These are phyloP conservation scores for Linnemannia exigua DNA, from an alignment of 192 early-diverging fungal species.

Conservation along the genomic window DNA sequence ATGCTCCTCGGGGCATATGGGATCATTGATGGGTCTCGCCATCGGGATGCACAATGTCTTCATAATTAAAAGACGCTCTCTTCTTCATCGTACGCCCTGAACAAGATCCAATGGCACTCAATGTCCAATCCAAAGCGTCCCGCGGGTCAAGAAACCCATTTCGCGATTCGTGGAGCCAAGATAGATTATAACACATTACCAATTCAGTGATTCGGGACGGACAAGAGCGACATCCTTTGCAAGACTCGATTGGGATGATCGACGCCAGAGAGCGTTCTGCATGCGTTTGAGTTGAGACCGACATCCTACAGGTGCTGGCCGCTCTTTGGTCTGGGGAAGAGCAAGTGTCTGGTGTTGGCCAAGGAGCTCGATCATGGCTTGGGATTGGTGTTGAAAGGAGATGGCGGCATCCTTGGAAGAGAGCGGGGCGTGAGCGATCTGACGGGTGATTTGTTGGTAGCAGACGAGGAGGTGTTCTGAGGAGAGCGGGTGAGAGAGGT, in stretches of 20 bases:
- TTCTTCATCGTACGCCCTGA: not conserved
- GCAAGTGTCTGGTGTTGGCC: constrained; percentile 41
- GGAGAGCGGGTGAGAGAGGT: constrained; percentile 52
- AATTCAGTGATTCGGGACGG: constrained; percentile 52
- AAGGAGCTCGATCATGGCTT: constrained; percentile 37
- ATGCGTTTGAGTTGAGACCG: constrained; percentile 41
- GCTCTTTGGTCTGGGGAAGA: constrained; percentile 31
- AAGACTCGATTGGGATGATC: constrained; percentile 41
- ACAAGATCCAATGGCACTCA: not conserved
- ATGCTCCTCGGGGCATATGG: not conserved
- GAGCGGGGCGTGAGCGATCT: constrained; percentile 46
- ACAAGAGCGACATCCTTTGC: constrained; percentile 54
- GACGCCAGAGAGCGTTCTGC: constrained; percentile 55
- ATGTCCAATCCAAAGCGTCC: not conserved
- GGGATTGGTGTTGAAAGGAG: constrained; percentile 50
- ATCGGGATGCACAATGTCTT: too few relatives aligned
- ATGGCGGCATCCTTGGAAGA: constrained; percentile 51
- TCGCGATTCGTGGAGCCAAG: too few relatives aligned
- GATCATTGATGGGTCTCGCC: too few relatives aligned
- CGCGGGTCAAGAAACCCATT: not conserved
- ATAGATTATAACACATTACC: constrained; percentile 36
- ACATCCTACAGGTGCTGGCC: constrained; percentile 47
- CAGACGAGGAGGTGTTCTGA: constrained; percentile 50
- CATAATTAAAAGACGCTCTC: not conserved
- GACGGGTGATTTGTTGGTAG: constrained; percentile 57